Percentiles rank a stretch among this genome's conserved stretches.
These are phyloP conservation scores for Spergularia marina DNA, from an alignment of 148 eudicot genomes.

Conservation along the genomic window DNA sequence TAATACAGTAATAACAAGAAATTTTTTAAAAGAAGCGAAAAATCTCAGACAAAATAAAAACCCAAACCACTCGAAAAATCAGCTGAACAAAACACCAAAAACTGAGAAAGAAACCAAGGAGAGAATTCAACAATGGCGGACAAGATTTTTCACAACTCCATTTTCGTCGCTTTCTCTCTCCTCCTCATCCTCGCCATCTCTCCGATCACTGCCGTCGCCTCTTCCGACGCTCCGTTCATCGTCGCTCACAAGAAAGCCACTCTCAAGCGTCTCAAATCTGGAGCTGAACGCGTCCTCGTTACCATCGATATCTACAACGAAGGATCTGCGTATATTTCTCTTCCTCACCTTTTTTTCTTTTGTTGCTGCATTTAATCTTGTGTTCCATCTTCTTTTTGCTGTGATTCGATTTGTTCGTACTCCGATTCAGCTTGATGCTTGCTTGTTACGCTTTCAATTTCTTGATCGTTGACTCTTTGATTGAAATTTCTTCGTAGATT, in stretches of 20 bases:
- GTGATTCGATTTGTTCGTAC: not conserved
- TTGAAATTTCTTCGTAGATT: not conserved
- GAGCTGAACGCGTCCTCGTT: conserved; percentile 72
- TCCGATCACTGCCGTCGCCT: conserved; percentile 21
- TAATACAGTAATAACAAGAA: too few relatives aligned
- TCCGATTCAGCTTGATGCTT: conserved; percentile 12
- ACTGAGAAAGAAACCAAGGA: not conserved
- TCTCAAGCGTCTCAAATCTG: conserved; percentile 71
- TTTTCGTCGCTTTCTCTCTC: conserved; percentile 21
- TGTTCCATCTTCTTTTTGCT: not conserved
- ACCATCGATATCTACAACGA: conserved; percentile 74
- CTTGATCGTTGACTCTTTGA: not conserved
- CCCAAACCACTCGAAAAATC: conserved; percentile 5
- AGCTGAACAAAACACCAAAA: not conserved
- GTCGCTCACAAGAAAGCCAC: conserved; percentile 88
- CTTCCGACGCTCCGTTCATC: conserved; percentile 70
- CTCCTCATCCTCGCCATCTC: not conserved
- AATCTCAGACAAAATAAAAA: not conserved
- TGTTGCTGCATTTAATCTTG: not conserved
- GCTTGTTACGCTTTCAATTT: not conserved
- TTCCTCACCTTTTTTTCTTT: not conserved
- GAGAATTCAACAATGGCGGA: conserved; percentile 37
- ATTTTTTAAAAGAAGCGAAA: not conserved
- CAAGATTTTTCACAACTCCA: conserved; percentile 3
- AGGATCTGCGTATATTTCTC: conserved; percentile 68